Percentiles rank a stretch among this genome's conserved stretches.
phyloP scores from a whole-genome alignment of 805 yeast genomes.

The Clavispora phyllophila region DNA sequence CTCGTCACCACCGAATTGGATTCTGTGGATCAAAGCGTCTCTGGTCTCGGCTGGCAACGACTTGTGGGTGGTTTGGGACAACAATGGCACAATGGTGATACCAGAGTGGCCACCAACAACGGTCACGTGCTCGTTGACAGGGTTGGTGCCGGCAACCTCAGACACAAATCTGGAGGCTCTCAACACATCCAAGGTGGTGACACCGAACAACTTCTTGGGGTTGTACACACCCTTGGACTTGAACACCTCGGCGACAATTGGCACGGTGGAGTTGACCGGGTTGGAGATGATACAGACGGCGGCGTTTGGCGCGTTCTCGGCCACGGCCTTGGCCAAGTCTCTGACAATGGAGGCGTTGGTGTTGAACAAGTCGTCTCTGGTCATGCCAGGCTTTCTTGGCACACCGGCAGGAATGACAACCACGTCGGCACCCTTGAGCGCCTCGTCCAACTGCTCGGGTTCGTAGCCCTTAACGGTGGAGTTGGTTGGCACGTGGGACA shows the following conservation, averaged over 20 bases:
- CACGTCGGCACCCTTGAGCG: constrained; percentile 44
- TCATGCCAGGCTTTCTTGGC: constrained; percentile 94
- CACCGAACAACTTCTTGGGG: constrained; percentile 76
- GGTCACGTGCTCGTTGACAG: constrained; percentile 56
- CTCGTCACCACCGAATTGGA: constrained; percentile 82
- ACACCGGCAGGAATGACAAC: constrained; percentile 79
- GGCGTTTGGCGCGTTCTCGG: constrained; percentile 67
- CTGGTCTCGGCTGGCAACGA: constrained; percentile 33
- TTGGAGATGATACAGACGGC: constrained; percentile 79
- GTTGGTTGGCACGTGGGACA: constrained; percentile 85
- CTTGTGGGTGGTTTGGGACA: constrained; percentile 63
- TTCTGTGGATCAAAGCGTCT: constrained; percentile 38
- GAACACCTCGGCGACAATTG: constrained; percentile 78
- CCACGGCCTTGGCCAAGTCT: constrained; percentile 70
- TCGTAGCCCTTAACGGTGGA: constrained; percentile 77
- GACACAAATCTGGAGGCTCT: constrained; percentile 81
- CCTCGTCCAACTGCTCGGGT: constrained; percentile 55
- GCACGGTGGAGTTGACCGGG: constrained; percentile 92
- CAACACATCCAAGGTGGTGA: constrained; percentile 82
- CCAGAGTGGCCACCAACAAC: constrained; percentile 96
- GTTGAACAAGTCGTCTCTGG: constrained; percentile 82
- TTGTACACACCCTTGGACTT: constrained; percentile 62
- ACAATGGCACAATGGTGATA: constrained; percentile 85
- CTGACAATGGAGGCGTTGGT: constrained; percentile 79
- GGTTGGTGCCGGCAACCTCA: constrained; percentile 41